A percentile compares a stretch with the other conserved stretches of the same genome.
phyloP scores from a whole-genome alignment of 2,329 filamentous ascomycete genomes.

The Trichoderma atroviride region DNA sequence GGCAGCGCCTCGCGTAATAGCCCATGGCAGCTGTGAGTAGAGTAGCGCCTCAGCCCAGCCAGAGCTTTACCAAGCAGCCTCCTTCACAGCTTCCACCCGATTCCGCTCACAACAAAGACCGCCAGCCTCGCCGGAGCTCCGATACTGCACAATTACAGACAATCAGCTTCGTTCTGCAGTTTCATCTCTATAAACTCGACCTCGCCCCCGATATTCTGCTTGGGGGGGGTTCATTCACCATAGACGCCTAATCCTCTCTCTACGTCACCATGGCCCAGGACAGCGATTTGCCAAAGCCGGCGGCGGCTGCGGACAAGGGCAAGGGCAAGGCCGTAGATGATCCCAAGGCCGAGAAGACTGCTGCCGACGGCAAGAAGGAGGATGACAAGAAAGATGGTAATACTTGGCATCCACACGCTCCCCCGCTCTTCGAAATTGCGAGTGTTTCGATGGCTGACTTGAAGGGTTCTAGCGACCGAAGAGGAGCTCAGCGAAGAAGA shows the following conservation, averaged over 20 bases:
- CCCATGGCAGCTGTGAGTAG: slow-evolving; percentile 39
- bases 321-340: slow-evolving; percentile 87
- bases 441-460: slow-evolving; percentile 23
- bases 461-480: slow-evolving; percentile 43
- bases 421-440: slow-evolving; percentile 26
- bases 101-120: slow-evolving; percentile 35
- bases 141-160: slow-evolving; percentile 20
- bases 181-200: slow-evolving; percentile 13
- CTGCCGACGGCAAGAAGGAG: slow-evolving; percentile 75
- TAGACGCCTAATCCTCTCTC: slow-evolving; percentile 37
- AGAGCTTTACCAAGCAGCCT: slow-evolving; percentile 44
- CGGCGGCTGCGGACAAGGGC: slow-evolving; percentile 71
- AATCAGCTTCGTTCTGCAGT: not conserved
- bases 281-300: slow-evolving; percentile 79
- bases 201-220: slow-evolving; percentile 24
- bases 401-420: not conserved
- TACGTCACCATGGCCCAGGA: slow-evolving; percentile 82
- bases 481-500: slow-evolving; percentile 98
- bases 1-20: slow-evolving; percentile 50
- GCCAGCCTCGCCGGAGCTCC: slow-evolving; percentile 31
- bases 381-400: slow-evolving; percentile 62
- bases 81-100: slow-evolving; percentile 41
- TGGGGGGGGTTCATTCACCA: slow-evolving; percentile 33
- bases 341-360: slow-evolving; percentile 68
- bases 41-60: slow-evolving; percentile 27